Base-by-base conservation (phyloP, 164 flowering plant genomes). In the Liriodendron chinense region DNA sequence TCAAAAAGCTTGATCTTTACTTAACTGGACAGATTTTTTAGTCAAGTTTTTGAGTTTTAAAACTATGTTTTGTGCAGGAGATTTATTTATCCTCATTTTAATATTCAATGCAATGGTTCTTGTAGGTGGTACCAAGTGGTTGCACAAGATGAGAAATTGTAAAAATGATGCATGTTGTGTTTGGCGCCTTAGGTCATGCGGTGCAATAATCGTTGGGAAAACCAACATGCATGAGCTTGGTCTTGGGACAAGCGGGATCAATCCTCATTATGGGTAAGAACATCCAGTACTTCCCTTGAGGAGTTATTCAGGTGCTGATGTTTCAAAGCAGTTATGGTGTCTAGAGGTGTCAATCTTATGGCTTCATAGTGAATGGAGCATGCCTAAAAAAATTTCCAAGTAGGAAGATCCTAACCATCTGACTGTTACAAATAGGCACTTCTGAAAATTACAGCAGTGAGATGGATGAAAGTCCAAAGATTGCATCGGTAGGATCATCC, bases 221-320 rank as follows among this genome's bases (percentile, higher is more conserved):
- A 93, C 98, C 73, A 96, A 96, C 77, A 96, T 96, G 99, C 99
- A 96, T 76, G 99, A 96, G 82, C 97, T 96, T 78, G 99, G 99
- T 47, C 84, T 86, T 47, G 98, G 98, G 82, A 84, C 89, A 72
- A 93, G 96, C 82, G 99, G 98, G 47, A 92, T 96, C 71, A 96
- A 96, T 83, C 98, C 99, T 77, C 99, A 96, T 68, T 90, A 96
- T 74, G 99, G 99, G 99, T 96, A 84, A 70, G 75, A 72, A 28
- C 20, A 65, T n/a, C 7, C n/a, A n/a, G n/a, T n/a, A n/a, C n/a
- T n/a, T n/a, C n/a, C n/a, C 49, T 16, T 16, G 18, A 16, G 59
- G 59, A 53, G 59, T 53, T 53, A 53, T 16, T 34, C 59, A 53
- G 13, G 59, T 16, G 16, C 12, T 53, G 59, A 16, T 53, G 18